A percentile compares a stretch with the other conserved stretches of the same genome.
These are phyloP conservation scores for Wickerhamomyces silvicola DNA, from an alignment of 805 yeast species.

Conservation along the genomic window DNA sequence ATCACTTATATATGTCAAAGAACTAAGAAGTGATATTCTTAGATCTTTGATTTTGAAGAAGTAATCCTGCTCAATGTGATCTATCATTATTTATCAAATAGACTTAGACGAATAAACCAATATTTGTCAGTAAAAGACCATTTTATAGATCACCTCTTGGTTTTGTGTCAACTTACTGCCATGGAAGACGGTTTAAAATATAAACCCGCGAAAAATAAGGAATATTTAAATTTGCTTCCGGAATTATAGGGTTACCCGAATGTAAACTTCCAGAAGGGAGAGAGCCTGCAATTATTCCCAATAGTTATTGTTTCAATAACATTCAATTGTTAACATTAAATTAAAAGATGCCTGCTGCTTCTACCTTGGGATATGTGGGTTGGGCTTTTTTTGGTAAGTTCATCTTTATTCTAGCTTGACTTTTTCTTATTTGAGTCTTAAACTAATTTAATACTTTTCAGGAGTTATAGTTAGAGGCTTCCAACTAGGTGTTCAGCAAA, in stretches of 20 bases:
- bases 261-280: background rate
- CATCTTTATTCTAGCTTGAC: no score
- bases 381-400: constrained; percentile 34
- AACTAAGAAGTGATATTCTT: constrained; percentile 23
- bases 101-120: background rate
- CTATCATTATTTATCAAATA: no score
- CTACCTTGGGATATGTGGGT: constrained; percentile 25
- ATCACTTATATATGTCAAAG: constrained; percentile 26
- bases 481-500: constrained; percentile 37
- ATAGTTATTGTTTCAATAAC: constrained; percentile 2
- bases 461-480: constrained; percentile 38
- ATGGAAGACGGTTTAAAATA: background rate
- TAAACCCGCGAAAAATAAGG: no score
- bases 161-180: constrained; percentile 1
- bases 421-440: background rate
- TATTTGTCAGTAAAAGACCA: background rate
- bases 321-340: no score
- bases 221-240: no score
- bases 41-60: constrained; percentile 19
- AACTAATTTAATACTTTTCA: constrained; percentile 2
- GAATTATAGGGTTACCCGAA: background rate
- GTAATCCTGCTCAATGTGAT: no score
- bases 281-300: background rate
- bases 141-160: background rate
- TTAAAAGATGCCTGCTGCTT: constrained; percentile 15